Base-by-base conservation (phyloP, 1,284 basidiomycete species). In the Moesziomyces sp. region DNA sequence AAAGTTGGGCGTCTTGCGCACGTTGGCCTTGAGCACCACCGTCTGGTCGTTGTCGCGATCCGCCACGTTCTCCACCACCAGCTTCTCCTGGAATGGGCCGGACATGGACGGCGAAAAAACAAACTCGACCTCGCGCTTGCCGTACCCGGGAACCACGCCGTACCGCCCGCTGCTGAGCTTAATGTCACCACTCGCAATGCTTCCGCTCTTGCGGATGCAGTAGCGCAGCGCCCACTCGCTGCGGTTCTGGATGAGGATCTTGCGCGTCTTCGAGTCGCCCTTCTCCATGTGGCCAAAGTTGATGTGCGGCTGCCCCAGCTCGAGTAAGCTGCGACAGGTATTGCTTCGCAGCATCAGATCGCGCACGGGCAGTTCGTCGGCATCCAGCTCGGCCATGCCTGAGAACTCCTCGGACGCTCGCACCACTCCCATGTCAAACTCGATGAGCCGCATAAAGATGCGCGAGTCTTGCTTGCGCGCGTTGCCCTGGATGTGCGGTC, bases 271-370 rank as follows among this genome's bases (percentile, higher is more conserved):
- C 30, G 82, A 76, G 44, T 87, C 86, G 47, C 86, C 86, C 76
- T 86, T 86, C 51, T 87, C 86, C 71, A 86, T 85, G n/a, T 84
- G 82, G 1, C 87, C 87, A 76, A 87, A 87, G 76, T 87, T 87
- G 85, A 87, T 87, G 57, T 85, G 85, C 49, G 85, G 85, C 82
- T 87, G 86, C 46, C 86, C 86, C 16, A 87, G 84, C 70, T 87
- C 86, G 40, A 87, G 77, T 40, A 86, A 81, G 46, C 83, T 85
- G 33, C 86, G 78, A 46, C 86, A 86, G 40, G 85, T 85, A 24
- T 83, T 85, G 58, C 85, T 84, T 30, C 86, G 73, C 52, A 87
- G 83, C 70, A 87, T 85, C 43, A 87, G 77, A 62, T 87, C 87
- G n/a, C 86, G 80, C 9, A 87, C 85, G 3, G 87, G 87, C 48